Base-by-base conservation (phyloP, 768 basidiomycete genomes). In the Boletus rufocinnamomeus region DNA sequence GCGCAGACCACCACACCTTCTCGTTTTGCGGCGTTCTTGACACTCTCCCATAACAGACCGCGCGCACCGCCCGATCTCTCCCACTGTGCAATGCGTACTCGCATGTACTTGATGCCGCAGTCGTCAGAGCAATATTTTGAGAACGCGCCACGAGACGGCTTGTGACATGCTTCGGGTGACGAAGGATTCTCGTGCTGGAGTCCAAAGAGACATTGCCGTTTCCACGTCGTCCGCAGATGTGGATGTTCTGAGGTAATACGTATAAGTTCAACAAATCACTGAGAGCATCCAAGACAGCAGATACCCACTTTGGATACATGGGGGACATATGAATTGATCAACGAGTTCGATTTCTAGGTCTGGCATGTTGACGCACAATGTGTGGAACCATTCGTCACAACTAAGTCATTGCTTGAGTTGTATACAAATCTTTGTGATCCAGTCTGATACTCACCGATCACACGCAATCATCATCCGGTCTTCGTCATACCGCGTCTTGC, bases 301-400 rank as follows among this genome's bases (percentile, higher is more conserved):
- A 38, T 25, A 81, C 91, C 38, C 63, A 95, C 94, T 85, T 56
- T 82, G 77, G 23, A 87, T 76, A 69, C 94, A 96, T 5, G 79
- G 77, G 1, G 93, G 93, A 72, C 94, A 97, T 52, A 93, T 85
- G 73, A 96, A 96, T 71, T 91, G 89, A 76, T 96, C 95, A 35
- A 97, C 89, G 17, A 97, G 84, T 64, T 95, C 91, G 37, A 93
- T 84, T 63, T 88, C 85, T 8, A 85, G 77, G 59, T 95, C 93
- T 27, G 85, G 83, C 81, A 95, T 89, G 43, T 83, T 76, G 28
- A 95, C 86, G 65, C 94, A 97, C 49, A 84, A 80, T 0, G 90
- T 89, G 69, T 97, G 94, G 71, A 93, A 96, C 94, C 94, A 97
- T 60, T 95, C 91, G 66, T 95, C 94, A 72, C 94, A 96, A 30